Evolutionary conservation across 2,329 filamentous ascomycete genomes (phyloP), one percentile per base, ranked within the genome.

Genomic region (Amphichorda felina): DNA sequence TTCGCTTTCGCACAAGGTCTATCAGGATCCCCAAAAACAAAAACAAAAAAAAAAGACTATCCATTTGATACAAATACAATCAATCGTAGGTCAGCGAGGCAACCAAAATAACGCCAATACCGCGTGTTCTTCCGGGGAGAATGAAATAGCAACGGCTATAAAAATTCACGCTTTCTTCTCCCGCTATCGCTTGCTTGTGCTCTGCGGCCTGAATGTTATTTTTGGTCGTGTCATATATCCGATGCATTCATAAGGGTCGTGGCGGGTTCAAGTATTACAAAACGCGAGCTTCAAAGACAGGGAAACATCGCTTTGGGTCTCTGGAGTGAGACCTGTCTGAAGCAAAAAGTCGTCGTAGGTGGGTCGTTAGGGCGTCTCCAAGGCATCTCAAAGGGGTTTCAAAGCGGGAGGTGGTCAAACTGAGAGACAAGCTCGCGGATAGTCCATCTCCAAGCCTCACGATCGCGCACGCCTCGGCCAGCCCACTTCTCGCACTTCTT

Each of bases 401-500:
- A 56, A 45, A 58, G 48, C 19, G 53, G 40, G 39, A 59, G 44
- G 31, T 60, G 56, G 41, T 59, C 56, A 37, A 61, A 62, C 42
- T 63, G 59, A 32, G 60, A 60, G 34, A 66, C 60, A 44, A 79
- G 68, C 44, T 78, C 72, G 40, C 75, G 66, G 39, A 80, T 82
- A 33, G 76, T 76, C 87, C 86, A 93, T 57, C 81, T 73, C 85
- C 82, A 87, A 36, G 70, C 65, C 43, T 71, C 70, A 46, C 68
- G 66, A 42, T 75, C 66, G 39, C 68, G 61, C 22, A 63, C 57
- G 34, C 71, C 68, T 43, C 69, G 61, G 35, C 71, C 71, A 43
- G 89, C 74, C 91, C 91, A 98, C 49, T 75, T 79, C 53, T 83
- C 80, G 45, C 89, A 89, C 60, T 88, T 89, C 55, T 79, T 79